Conservation (phyloP, 2,329 filamentous ascomycete genomes). For the Fusarium floridanum region DNA sequence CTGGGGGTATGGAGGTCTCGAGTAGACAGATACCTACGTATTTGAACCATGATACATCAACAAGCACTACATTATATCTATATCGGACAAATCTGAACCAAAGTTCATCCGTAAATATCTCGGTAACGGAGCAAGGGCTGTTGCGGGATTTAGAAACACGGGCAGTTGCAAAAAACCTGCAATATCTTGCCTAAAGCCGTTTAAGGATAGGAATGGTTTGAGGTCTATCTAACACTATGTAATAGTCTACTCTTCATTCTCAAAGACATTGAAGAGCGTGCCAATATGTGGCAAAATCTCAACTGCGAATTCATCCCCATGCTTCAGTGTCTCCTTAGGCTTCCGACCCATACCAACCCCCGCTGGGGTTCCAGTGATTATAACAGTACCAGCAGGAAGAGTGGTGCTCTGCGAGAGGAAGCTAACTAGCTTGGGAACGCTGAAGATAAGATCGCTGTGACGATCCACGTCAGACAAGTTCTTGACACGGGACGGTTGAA, state of each 20-base stretch:
- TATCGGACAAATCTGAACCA: too few relatives aligned
- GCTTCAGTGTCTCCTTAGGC: slow-evolving; percentile 74
- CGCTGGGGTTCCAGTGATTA: slow-evolving; percentile 76
- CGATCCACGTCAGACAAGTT: not conserved
- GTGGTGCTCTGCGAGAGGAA: slow-evolving; percentile 73
- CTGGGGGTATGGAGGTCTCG: too few relatives aligned
- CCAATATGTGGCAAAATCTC: slow-evolving; percentile 59
- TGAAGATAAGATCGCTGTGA: slow-evolving; percentile 71
- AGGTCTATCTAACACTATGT: not conserved
- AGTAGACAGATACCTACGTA: too few relatives aligned
- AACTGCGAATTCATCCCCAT: slow-evolving; percentile 69
- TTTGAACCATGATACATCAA: too few relatives aligned
- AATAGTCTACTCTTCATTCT: slow-evolving; percentile 32
- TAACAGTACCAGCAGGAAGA: slow-evolving; percentile 71
- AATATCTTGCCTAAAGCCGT: not conserved
- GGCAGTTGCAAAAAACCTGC: not conserved
- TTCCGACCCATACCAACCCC: slow-evolving; percentile 78
- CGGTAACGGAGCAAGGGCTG: too few relatives aligned
- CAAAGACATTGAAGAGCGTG: slow-evolving; percentile 54
- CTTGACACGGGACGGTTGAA: slow-evolving; percentile 6
- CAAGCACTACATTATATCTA: too few relatives aligned
- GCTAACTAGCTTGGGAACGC: slow-evolving; percentile 68
- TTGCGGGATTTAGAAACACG: not conserved
- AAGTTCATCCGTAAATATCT: too few relatives aligned
- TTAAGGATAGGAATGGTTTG: too few relatives aligned